Conservation (phyloP, 2,329 filamentous ascomycete species). For the Aureobasidium sp. region DNA sequence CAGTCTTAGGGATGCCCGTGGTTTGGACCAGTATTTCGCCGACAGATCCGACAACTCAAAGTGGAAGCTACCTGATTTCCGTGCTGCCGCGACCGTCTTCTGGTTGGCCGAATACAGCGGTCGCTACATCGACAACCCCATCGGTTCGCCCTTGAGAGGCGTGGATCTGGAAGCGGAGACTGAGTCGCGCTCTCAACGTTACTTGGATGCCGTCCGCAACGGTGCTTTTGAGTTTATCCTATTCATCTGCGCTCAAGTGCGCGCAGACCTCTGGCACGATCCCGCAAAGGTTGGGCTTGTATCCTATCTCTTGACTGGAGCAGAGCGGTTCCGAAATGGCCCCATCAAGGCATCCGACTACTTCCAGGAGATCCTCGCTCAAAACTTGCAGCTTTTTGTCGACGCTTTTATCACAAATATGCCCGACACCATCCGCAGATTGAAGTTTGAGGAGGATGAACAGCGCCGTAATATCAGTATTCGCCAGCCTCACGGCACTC, state of each 20-base stretch:
- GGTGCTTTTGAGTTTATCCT: conserved; percentile 90
- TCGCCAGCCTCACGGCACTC: conserved; percentile 33
- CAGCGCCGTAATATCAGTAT: conserved; percentile 53
- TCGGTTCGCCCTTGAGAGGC: conserved; percentile 51
- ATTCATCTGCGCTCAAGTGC: conserved; percentile 73
- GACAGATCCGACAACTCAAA: conserved; percentile 57
- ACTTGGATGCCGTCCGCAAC: conserved; percentile 56
- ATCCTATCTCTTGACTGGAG: conserved; percentile 74
- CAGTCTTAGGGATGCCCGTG: conserved; percentile 60
- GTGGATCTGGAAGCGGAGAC: conserved; percentile 62
- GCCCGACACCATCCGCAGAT: conserved; percentile 78
- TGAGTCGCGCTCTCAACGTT: conserved; percentile 60
- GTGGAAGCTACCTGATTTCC: conserved; percentile 69
- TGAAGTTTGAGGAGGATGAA: conserved; percentile 85
- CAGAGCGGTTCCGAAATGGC: conserved; percentile 56
- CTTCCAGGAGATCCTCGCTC: conserved; percentile 68
- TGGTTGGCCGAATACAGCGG: conserved; percentile 94
- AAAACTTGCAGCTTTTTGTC: conserved; percentile 77
- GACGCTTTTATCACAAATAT: conserved; percentile 94
- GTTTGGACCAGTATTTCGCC: conserved; percentile 63
- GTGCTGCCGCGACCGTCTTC: conserved; percentile 71
- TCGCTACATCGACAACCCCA: conserved; percentile 70
- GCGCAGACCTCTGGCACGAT: conserved; percentile 77
- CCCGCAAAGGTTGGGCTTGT: conserved; percentile 77
- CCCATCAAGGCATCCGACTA: conserved; percentile 61